A percentile compares a stretch with the other conserved stretches of the same genome.
These are phyloP conservation scores for Graphilbum ipis-grandicollis DNA, from an alignment of 2,329 filamentous ascomycete species.

Conservation along the genomic window DNA sequence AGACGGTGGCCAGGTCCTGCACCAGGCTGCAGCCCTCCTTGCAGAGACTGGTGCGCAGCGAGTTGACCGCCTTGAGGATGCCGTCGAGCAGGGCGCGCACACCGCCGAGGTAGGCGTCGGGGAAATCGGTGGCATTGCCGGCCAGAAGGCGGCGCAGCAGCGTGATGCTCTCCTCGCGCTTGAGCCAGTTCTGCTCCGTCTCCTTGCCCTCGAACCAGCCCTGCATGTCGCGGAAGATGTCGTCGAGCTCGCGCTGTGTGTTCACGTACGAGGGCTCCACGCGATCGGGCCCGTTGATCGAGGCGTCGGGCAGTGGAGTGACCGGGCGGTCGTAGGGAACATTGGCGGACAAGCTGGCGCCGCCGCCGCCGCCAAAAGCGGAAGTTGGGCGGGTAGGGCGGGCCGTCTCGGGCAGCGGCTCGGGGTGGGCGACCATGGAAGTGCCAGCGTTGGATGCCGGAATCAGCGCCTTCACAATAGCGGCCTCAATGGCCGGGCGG, in stretches of 20 bases:
- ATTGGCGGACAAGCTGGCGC: constrained; percentile 27
- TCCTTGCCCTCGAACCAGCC: constrained; percentile 74
- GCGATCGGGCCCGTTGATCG: constrained; percentile 41
- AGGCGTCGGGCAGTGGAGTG: constrained; percentile 45
- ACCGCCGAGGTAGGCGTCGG: constrained; percentile 48
- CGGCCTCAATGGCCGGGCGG: constrained; percentile 66
- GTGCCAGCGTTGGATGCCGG: constrained; percentile 25
- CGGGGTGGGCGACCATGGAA: constrained; percentile 17
- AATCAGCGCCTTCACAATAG: constrained; percentile 59
- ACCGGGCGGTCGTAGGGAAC: constrained; percentile 38
- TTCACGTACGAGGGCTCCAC: constrained; percentile 74
- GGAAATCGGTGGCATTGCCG: constrained; percentile 69
- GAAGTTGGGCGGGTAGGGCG: constrained; percentile 10
- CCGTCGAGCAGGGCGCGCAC: constrained; percentile 68
- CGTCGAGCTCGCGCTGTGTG: constrained; percentile 74
- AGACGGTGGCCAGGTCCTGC: constrained; percentile 64
- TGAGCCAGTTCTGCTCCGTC: constrained; percentile 79
- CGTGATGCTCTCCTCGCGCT: constrained; percentile 63
- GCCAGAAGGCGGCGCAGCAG: constrained; percentile 64
- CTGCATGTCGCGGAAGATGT: constrained; percentile 68
- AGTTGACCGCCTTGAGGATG: constrained; percentile 70
- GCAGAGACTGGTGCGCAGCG: constrained; percentile 75
- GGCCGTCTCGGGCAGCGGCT: constrained; percentile 19
- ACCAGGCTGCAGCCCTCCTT: constrained; percentile 72
- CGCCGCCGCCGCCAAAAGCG: no score